Evolutionary conservation across 495 filamentous ascomycete genomes (phyloP).

Genomic region (Podospora didyma): DNA sequence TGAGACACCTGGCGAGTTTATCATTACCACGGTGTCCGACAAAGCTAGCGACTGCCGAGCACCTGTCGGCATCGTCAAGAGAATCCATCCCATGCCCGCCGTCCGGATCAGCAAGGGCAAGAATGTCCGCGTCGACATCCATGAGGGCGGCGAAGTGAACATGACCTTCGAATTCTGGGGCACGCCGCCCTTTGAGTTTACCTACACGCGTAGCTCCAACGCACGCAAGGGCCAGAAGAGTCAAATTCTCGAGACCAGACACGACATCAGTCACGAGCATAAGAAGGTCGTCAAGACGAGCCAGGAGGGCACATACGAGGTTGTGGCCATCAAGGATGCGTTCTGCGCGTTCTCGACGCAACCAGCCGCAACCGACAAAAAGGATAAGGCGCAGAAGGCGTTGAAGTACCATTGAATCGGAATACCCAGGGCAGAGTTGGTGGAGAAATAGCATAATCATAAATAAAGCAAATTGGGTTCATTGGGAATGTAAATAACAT

Average conservation of each 20-base stretch:
- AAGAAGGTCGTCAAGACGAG: constrained; percentile 74
- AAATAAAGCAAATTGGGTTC: neutral
- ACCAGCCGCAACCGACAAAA: neutral
- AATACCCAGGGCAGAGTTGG: neutral
- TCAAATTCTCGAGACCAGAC: constrained; percentile 81
- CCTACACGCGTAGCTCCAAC: constrained; percentile 88
- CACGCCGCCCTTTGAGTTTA: constrained; percentile 95
- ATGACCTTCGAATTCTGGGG: constrained; percentile 92
- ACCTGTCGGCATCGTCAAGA: constrained; percentile 66
- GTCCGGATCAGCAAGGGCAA: constrained; percentile 81
- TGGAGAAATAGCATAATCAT: neutral
- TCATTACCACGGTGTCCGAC: constrained; percentile 79
- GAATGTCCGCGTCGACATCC: constrained; percentile 79
- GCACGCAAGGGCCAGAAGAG: constrained; percentile 68
- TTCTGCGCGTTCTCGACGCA: constrained; percentile 80
- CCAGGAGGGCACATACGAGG: constrained; percentile 95
- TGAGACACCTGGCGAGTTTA: constrained; percentile 82
- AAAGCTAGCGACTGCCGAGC: constrained; percentile 80
- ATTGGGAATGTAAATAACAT: constrained; percentile 1
- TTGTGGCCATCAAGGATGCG: constrained; percentile 88
- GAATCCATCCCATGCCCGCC: constrained; percentile 86
- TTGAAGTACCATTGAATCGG: constrained; percentile 1
- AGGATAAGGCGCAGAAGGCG: constrained; percentile 18
- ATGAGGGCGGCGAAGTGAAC: constrained; percentile 90
- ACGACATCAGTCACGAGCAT: constrained; percentile 76